Evolutionary conservation across 2,329 filamentous ascomycete genomes (phyloP), one percentile per base, ranked within the genome.

Genomic region (Thelonectria discophora): DNA sequence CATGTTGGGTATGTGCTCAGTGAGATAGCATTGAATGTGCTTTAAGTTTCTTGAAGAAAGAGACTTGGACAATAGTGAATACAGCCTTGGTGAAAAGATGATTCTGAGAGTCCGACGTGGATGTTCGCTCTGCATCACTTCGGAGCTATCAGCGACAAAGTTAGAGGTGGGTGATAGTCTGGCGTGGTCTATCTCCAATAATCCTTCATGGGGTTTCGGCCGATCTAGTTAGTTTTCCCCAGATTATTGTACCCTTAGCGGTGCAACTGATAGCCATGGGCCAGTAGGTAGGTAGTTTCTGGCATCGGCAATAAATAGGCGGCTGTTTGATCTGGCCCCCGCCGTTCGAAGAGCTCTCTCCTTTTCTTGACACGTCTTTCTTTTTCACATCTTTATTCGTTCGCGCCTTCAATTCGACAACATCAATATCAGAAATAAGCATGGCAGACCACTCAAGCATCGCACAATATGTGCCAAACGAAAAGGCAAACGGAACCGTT

Each of bases 181-280:
- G 21, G 21, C 21, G 21, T 6, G 3, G 21, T 24, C 21, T 24
- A 24, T 24, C 21, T 3, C 6, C 21, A 24, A 24, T 34, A 11
- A 34, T 34, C 32, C 13, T 13, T 10, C 32, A 13, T 34, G 32
- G 13, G 10, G 13, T 3, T 18, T 47, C 20, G n/a, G 37, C 47
- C 17, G 9, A 50, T 50, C 17, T 12, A 12, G 47, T 20, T 50
- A 50, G 47, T 8, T 37, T 20, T 50, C 47, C 47, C 47, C 47
- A 39, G 47, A 34, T 17, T 50, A 37, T 3, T 50, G 47, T 30
- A 50, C 17, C n/a, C 17, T 34, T 50, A 10, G 27, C 27, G 47
- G 20, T 13, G 30, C 30, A 37, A 5, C n/a, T 37, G 47, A 50
- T 50, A 50, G 30, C 12, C 17, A 50, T 37, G 47, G 17, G n/a